Base-by-base conservation (phyloP, 495 filamentous ascomycete species). In the Daldinia vernicosa region DNA sequence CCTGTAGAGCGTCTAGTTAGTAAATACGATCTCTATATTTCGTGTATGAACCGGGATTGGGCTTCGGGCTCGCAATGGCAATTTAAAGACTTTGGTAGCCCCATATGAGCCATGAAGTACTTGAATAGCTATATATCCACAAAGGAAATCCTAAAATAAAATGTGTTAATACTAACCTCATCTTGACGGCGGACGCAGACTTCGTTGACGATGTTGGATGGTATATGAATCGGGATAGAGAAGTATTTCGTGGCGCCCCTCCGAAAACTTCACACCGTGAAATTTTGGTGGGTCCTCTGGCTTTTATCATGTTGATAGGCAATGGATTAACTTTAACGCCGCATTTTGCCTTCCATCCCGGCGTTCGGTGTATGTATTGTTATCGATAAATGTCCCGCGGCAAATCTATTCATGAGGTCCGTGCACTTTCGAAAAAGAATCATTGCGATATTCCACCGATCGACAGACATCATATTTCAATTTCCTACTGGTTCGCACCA, bases 151-250 rank as follows among this genome's bases (percentile, higher is more conserved):
- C 15, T 12, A 14, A 60, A 27, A 27, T 6, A 11, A 27, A 43
- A 12, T 28, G 0, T 26, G 1, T 30, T 8, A 67, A 11, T 22
- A 66, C 76, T 58, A 69, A 81, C 80, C 80, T 82, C 81, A 83
- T 83, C 57, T 77, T 80, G 74, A 63, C 67, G 61, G 60, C 32
- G 47, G 27, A 70, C 39, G 27, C 26, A 37, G 26, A 61, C 33
- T 47, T 63, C 40, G 61, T 24, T 45, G 17, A 50, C 33, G 62
- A 32, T 69, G 57, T 64, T 15, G 30, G 26, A 5, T 47, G 19
- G 62, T 33, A 28, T 68, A 24, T 35, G 30, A 62, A 56, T 59
- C 14, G 54, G 63, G 37, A 64, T 68, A 60, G 28, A 37, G 43
- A 47, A 47, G 43, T 47, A 47, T 47, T 63, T 62, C 15, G 43